These are phyloP conservation scores for Russula dissimulans DNA, from an alignment of 768 basidiomycete species.

Conservation along the genomic window DNA sequence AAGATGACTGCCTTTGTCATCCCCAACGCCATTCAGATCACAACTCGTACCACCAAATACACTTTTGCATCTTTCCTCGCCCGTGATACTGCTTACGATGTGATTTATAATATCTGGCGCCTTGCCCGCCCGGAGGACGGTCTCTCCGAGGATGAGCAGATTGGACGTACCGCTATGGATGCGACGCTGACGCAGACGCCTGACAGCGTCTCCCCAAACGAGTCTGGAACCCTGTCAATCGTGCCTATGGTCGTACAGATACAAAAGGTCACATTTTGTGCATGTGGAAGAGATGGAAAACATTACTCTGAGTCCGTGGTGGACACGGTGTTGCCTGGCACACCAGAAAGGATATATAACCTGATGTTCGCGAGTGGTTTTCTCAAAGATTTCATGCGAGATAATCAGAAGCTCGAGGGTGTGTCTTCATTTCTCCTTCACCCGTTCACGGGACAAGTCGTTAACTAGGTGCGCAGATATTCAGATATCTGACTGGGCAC, in stretches of 20 bases:
- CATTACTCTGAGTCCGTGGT: conserved; percentile 71
- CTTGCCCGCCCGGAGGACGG: conserved; percentile 66
- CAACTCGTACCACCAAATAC: conserved; percentile 77
- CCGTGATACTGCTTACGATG: conserved; percentile 92
- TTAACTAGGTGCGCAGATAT: conserved; percentile 48
- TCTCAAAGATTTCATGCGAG: conserved; percentile 85
- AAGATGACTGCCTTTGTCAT: conserved; percentile 98
- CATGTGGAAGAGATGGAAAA: conserved; percentile 57
- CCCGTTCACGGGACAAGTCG: neutral
- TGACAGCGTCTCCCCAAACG: neutral
- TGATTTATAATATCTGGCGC: conserved; percentile 93
- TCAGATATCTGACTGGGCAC: conserved; percentile 93
- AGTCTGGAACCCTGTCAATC: conserved; percentile 1
- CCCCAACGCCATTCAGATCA: conserved; percentile 89
- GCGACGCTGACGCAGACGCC: neutral
- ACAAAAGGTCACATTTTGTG: conserved; percentile 60
- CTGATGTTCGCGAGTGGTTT: conserved; percentile 95
- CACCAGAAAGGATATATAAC: conserved; percentile 92
- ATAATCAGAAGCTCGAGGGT: conserved; percentile 87
- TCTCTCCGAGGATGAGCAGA: conserved; percentile 5
- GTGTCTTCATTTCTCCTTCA: conserved; percentile 24
- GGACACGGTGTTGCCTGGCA: conserved; percentile 74
- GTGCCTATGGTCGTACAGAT: conserved; percentile 15
- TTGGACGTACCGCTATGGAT: conserved; percentile 6
- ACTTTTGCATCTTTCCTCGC: conserved; percentile 95